Percentiles rank a stretch among this genome's conserved stretches.
These are phyloP conservation scores for Russula griseocarnosa DNA, from an alignment of 768 basidiomycete species.

Conservation along the genomic window DNA sequence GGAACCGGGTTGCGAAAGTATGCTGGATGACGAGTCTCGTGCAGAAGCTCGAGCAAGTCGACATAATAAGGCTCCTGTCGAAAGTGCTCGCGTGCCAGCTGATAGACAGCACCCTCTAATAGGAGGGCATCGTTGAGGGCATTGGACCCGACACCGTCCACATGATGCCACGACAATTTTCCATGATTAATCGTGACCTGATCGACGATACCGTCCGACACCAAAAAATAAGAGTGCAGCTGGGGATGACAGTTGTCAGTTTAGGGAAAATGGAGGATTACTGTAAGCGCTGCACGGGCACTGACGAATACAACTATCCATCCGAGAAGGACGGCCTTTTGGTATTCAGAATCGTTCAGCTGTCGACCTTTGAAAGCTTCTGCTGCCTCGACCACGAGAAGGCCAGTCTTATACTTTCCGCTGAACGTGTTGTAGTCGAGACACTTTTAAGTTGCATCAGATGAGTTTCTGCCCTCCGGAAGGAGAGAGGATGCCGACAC, in stretches of 20 bases:
- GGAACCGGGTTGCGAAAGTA: conserved; percentile 22
- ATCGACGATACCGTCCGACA: conserved; percentile 97
- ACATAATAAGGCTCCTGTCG: conserved; percentile 75
- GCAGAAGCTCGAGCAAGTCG: conserved; percentile 87
- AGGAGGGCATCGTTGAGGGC: conserved; percentile 97
- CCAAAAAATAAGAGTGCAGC: conserved; percentile 97
- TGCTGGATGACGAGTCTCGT: conserved; percentile 52
- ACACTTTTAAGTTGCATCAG: conserved; percentile 45
- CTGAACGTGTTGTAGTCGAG: conserved; percentile 91
- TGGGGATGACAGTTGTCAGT: conserved; percentile 34
- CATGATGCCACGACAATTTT: conserved; percentile 90
- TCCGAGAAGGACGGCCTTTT: conserved; percentile 81
- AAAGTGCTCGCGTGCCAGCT: conserved; percentile 84
- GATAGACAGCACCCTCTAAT: conserved; percentile 91
- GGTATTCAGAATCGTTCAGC: conserved; percentile 79
- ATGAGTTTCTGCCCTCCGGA: conserved; percentile 13
- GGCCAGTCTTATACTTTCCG: conserved; percentile 91
- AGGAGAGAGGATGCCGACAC: conserved; percentile 31
- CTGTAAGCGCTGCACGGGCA: conserved; percentile 39
- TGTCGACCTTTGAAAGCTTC: conserved; percentile 74
- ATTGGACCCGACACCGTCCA: conserved; percentile 66
- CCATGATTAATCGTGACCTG: conserved; percentile 84
- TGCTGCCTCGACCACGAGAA: conserved; percentile 90
- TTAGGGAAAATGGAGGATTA: background rate
- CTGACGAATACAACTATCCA: conserved; percentile 94